Conservation (phyloP, 805 yeast genomes). For the Spathaspora passalidarum region DNA sequence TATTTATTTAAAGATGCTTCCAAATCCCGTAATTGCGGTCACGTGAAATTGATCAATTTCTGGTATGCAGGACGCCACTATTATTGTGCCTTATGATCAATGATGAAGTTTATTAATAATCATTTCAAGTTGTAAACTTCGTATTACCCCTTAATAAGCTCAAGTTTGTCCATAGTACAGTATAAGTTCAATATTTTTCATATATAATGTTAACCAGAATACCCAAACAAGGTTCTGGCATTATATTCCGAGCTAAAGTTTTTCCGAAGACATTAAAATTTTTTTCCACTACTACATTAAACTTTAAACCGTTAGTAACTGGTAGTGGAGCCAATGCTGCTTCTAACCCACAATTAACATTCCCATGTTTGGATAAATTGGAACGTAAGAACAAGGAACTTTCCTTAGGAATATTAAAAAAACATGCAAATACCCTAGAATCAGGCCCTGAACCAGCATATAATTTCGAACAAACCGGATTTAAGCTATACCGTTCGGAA, state of each 20-base stretch:
- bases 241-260: background rate
- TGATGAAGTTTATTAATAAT: background rate
- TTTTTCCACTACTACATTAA: constrained; percentile 1
- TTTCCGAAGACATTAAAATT: background rate
- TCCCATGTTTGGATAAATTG: constrained; percentile 81
- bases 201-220: background rate
- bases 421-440: constrained; percentile 38
- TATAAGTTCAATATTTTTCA: too few relatives aligned
- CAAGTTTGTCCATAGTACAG: too few relatives aligned
- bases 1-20: too few relatives aligned
- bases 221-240: background rate
- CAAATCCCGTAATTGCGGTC: background rate
- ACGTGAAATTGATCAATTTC: constrained; percentile 7
- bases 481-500: constrained; percentile 50
- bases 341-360: constrained; percentile 60
- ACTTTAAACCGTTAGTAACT: background rate
- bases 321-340: background rate
- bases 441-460: constrained; percentile 87
- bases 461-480: constrained; percentile 65
- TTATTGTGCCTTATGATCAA: background rate
- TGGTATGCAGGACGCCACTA: background rate
- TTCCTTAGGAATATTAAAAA: constrained; percentile 15
- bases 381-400: constrained; percentile 50
- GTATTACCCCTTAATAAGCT: too few relatives aligned
- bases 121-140: background rate